phyloP scores from a whole-genome alignment of 2,329 filamentous ascomycete species.

The Sclerotinia minor region DNA sequence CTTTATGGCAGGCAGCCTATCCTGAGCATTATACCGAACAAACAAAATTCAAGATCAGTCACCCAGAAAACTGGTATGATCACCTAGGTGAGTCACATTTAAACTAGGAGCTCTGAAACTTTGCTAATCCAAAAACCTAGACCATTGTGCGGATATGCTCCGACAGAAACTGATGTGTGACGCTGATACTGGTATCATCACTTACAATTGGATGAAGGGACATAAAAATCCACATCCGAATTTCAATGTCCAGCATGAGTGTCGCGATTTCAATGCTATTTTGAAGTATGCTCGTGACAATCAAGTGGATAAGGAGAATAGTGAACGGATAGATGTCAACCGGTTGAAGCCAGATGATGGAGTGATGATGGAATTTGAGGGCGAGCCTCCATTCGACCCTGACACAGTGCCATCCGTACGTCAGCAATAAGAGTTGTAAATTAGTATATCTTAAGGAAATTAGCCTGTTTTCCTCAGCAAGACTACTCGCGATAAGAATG shows the following conservation, averaged over 20 bases:
- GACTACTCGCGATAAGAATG: too few species aligned
- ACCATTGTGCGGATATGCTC: conserved; percentile 6
- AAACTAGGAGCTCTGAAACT: background rate
- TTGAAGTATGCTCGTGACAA: background rate
- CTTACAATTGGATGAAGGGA: conserved; percentile 7
- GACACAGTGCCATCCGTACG: too few species aligned
- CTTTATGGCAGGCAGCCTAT: conserved; percentile 1
- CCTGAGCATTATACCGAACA: background rate
- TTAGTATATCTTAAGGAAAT: too few species aligned
- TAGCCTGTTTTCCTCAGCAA: too few species aligned
- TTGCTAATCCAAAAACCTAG: background rate
- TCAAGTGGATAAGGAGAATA: background rate
- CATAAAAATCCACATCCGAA: background rate
- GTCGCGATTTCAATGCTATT: background rate
- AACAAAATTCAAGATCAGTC: background rate
- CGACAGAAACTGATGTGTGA: background rate
- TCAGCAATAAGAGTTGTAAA: too few species aligned
- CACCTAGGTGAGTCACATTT: background rate
- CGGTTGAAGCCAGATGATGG: too few species aligned
- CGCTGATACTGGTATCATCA: background rate
- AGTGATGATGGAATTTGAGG: too few species aligned
- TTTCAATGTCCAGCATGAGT: conserved; percentile 4
- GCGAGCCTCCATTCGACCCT: too few species aligned
- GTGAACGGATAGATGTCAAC: background rate
- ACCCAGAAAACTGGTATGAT: background rate